These are phyloP conservation scores for Steccherinum ochraceum DNA, from an alignment of 768 basidiomycete genomes.

Conservation along the genomic window DNA sequence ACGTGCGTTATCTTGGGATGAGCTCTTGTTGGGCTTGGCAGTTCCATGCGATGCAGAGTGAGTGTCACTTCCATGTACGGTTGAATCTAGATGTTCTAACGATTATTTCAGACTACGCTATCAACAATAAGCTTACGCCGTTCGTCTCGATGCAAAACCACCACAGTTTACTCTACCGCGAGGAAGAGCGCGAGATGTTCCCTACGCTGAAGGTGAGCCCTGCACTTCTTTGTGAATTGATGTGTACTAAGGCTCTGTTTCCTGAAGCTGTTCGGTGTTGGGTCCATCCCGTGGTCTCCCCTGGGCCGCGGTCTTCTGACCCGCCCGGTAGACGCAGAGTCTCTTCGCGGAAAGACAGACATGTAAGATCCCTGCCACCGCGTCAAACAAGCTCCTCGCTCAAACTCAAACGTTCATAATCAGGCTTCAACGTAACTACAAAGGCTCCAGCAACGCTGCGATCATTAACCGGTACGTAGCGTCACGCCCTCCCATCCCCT, in stretches of 20 bases:
- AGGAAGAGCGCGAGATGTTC: constrained; percentile 56
- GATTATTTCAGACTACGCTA: constrained; percentile 28
- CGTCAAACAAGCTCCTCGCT: no score
- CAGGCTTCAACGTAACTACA: neutral
- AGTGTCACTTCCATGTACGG: no score
- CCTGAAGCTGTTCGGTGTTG: constrained; percentile 21
- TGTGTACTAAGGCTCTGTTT: neutral
- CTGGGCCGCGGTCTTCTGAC: constrained; percentile 28
- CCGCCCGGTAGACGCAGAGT: constrained; percentile 16
- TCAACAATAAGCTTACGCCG: constrained; percentile 33
- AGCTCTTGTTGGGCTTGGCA: constrained; percentile 31
- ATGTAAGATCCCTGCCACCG: no score
- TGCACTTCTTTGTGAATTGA: neutral
- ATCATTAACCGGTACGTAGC: constrained; percentile 16
- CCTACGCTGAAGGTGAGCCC: constrained; percentile 31
- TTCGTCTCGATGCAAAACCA: constrained; percentile 66
- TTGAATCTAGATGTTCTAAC: no score
- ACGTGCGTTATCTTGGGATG: constrained; percentile 36
- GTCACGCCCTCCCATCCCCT: no score
- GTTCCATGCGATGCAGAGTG: no score
- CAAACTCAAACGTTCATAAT: no score
- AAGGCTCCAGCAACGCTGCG: constrained; percentile 11
- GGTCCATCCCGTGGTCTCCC: constrained; percentile 32
- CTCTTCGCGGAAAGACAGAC: constrained; percentile 17
- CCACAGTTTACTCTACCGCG: constrained; percentile 49